A percentile compares a stretch with the other conserved stretches of the same genome.
Conservation (phyloP, 1,284 basidiomycete species). For the Meripilus lineatus region DNA sequence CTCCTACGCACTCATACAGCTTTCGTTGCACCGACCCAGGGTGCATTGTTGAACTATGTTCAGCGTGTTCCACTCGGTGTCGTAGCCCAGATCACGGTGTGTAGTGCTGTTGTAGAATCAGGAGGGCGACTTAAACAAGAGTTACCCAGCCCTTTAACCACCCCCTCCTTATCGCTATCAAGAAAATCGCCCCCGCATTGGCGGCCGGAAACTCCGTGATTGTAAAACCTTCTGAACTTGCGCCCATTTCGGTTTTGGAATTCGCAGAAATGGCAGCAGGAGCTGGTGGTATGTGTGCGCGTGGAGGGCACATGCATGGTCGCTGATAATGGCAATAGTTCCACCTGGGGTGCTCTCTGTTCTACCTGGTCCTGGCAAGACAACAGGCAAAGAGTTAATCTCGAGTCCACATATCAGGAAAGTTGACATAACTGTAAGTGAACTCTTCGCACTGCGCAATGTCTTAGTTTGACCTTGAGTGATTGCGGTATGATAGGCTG, state of each 20-base stretch:
- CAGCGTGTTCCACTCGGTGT: conserved; percentile 77
- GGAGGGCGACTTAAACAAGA: not conserved
- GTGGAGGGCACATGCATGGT: not conserved
- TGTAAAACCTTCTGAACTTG: conserved; percentile 71
- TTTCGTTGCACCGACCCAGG: conserved; percentile 74
- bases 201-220: conserved; percentile 82
- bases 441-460: not conserved
- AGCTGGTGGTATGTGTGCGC: conserved; percentile 52
- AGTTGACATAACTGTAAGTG: conserved; percentile 73
- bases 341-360: conserved; percentile 72
- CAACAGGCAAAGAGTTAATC: conserved; percentile 60
- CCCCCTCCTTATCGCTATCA: conserved; percentile 76
- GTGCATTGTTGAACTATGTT: conserved; percentile 73
- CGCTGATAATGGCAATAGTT: conserved; percentile 35
- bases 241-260: conserved; percentile 74
- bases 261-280: conserved; percentile 60
- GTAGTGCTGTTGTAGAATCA: conserved; percentile 11
- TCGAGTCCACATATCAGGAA: conserved; percentile 65
- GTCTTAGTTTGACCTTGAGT: not conserved
- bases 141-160: conserved; percentile 71
- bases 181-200: conserved; percentile 81
- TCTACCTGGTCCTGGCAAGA: conserved; percentile 63
- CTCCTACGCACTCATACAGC: conserved; percentile 64
- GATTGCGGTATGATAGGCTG: conserved; percentile 47
- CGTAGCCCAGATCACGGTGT: conserved; percentile 77